Base-by-base conservation (phyloP, 768 basidiomycete genomes). In the Leccinum arenicola region DNA sequence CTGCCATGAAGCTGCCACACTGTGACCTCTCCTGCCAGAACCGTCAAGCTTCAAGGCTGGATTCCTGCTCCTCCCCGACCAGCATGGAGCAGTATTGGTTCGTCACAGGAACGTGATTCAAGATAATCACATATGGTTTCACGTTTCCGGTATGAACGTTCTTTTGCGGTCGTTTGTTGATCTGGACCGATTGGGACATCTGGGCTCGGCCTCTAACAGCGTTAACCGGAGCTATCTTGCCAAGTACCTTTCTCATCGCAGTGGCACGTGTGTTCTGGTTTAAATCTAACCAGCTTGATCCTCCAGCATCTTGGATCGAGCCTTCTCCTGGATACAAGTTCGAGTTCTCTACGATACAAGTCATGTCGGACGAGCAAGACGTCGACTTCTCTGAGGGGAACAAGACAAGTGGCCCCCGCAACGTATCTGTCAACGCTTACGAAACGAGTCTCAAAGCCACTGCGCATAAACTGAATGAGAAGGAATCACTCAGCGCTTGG, bases 401-500 rank as follows among this genome's bases (percentile, higher is more conserved):
- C 29, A 52, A 61, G 54, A 55, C 58, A 47, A 38, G 11, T 43
- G 58, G 23, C 21, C 61, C 55, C 33, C 64, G 49, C 14, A 62
- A 71, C 11, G 53, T 63, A 61, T 59, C 73, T 27, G 55, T 70
- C 50, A 48, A 68, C 49, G 52, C 67, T 55, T 66, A 70, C 40
- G 72, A 64, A 43, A 58, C 56, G 3, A 48, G 63, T 52, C 62
- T 68, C 36, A 70, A 66, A 59, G 63, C 54, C 43, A 61, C 66
- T 47, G 64, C 62, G 38, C 68, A 66, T 36, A 58, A 65, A 47
- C 63, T 72, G 38, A 49, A 59, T 8, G 63, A 67, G 25, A 84
- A 74, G 64, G 80, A 85, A 66, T 68, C 65, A 12, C 66, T 85
- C 53, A 87, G 85, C 61, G 76, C 78, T 14, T 82, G 82, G 68